Evolutionary conservation across 306 rosid genomes (phyloP).

Genomic region (Delonix regia): DNA sequence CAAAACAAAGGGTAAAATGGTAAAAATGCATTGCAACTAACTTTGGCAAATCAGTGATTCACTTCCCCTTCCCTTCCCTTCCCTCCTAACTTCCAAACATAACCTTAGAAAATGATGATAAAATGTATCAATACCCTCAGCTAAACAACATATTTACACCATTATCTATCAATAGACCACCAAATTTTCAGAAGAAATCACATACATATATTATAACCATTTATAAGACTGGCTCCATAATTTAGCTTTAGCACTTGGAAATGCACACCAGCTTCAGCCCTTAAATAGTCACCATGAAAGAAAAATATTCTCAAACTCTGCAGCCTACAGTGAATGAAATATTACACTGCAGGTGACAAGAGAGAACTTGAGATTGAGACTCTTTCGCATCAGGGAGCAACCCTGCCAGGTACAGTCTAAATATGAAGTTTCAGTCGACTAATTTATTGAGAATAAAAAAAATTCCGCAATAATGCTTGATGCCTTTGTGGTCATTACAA

Average conservation of each 20-base stretch:
- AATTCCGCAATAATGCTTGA: too few relatives aligned
- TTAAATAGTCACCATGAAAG: not conserved
- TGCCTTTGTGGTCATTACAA: too few relatives aligned
- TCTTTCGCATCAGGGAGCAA: constrained; percentile 24
- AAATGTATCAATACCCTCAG: not conserved
- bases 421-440: not conserved
- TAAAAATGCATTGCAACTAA: too few relatives aligned
- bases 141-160: not conserved
- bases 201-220: not conserved
- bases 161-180: not conserved
- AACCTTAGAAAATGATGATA: not conserved
- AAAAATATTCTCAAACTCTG: constrained; percentile 1
- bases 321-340: not conserved
- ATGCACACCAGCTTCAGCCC: not conserved
- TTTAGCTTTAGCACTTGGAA: not conserved
- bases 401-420: constrained; percentile 16
- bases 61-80: too few relatives aligned
- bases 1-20: too few relatives aligned
- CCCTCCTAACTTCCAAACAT: not conserved
- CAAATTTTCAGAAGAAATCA: not conserved
- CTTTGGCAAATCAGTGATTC: too few relatives aligned
- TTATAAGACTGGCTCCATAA: not conserved
- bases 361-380: not conserved
- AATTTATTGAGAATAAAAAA: not conserved
- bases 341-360: not conserved